Conservation (phyloP, 805 yeast genomes). For the Metschnikowia santaceciliae region DNA sequence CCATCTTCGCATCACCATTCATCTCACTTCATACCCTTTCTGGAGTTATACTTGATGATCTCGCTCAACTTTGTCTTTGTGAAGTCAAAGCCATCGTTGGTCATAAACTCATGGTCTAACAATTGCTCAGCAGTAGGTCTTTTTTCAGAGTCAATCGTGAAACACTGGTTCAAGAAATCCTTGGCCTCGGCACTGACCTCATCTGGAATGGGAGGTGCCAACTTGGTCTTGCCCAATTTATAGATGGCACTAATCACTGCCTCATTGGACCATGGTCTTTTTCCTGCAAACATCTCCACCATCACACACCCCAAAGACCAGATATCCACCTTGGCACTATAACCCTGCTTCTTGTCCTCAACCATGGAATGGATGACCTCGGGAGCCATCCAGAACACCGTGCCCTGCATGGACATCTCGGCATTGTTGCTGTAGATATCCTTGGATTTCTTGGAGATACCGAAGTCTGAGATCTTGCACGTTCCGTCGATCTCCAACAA, state of each 20-base stretch:
- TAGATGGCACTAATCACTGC: slow-evolving; percentile 95
- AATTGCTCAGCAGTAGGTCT: slow-evolving; percentile 83
- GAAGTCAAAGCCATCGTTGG: slow-evolving; percentile 44
- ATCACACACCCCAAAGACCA: slow-evolving; percentile 99
- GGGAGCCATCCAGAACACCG: slow-evolving; percentile 99
- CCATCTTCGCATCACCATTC: too few species aligned
- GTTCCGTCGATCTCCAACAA: slow-evolving; percentile 87
- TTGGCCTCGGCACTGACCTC: slow-evolving; percentile 70
- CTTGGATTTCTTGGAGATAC: slow-evolving; percentile 73
- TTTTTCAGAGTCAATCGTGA: slow-evolving; percentile 66
- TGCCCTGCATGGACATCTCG: slow-evolving; percentile 98
- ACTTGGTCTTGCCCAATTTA: slow-evolving; percentile 76
- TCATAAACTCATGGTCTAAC: slow-evolving; percentile 51
- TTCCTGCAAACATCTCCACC: slow-evolving; percentile 95
- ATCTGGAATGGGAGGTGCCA: slow-evolving; percentile 96
- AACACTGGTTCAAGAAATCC: slow-evolving; percentile 72
- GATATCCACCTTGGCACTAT: slow-evolving; percentile 95
- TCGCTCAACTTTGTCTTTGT: slow-evolving; percentile 51
- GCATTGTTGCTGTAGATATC: slow-evolving; percentile 89
- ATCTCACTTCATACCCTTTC: slow-evolving; percentile 4
- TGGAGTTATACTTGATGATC: slow-evolving; percentile 37
- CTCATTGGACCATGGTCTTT: slow-evolving; percentile 94
- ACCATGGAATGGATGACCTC: slow-evolving; percentile 88
- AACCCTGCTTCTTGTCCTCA: slow-evolving; percentile 76
- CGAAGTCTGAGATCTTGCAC: slow-evolving; percentile 94